Conservation (phyloP, 169 alveolate genomes). For the Eimeria mitis region DNA sequence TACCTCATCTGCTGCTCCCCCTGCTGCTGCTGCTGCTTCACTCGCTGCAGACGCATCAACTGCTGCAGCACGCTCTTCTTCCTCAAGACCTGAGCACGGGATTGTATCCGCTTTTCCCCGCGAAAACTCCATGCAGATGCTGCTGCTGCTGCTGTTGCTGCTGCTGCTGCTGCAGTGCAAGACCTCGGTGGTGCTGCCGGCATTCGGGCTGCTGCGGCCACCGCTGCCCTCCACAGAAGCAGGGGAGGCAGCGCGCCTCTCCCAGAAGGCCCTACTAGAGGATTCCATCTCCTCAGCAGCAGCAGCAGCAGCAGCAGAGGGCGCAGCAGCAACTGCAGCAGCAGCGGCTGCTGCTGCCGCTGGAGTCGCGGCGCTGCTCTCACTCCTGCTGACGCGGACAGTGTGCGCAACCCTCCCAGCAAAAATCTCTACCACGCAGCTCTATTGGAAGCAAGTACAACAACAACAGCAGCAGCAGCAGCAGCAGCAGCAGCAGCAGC, state of each 20-base stretch:
- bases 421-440: not conserved
- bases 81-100: constrained; percentile 1
- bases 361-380: constrained; percentile 7
- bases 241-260: not conserved
- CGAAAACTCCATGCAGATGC: not conserved
- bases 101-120: not conserved
- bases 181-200: not conserved
- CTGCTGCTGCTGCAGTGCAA: constrained; percentile 29
- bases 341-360: constrained; percentile 30
- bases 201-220: not conserved
- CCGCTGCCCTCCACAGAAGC: not conserved
- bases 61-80: constrained; percentile 52
- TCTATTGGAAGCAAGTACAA: not conserved
- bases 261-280: not conserved
- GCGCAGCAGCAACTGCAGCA: too few relatives aligned
- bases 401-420: not conserved
- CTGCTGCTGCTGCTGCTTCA: constrained; percentile 38
- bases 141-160: constrained; percentile 17
- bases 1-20: not conserved
- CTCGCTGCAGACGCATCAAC: constrained; percentile 52
- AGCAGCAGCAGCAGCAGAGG: not conserved
- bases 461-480: not conserved
- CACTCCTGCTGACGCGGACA: not conserved
- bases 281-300: constrained; percentile 12
- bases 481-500: not conserved